Base-by-base conservation (phyloP, 495 filamentous ascomycete species). In the Talaromyces wortmannii region DNA sequence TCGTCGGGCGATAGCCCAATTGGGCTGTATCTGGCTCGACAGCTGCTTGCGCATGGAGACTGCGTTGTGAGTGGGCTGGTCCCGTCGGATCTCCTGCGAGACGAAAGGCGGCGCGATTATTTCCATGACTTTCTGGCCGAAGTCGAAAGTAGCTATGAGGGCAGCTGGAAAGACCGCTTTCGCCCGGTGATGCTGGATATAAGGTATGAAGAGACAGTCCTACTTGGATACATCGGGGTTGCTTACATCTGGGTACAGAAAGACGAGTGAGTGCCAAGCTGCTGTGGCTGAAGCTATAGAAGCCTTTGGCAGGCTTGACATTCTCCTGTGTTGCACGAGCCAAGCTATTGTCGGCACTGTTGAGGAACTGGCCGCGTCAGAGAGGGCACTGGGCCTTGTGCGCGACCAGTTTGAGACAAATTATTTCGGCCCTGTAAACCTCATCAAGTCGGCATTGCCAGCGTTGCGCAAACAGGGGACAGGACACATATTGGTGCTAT, bases 341-440 rank as follows among this genome's bases (percentile, higher is more conserved):
- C 89, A 95, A 82, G 90, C 90, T 50, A 80, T 96, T 23, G 80
- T 97, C 36, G 94, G 94, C 56, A 89, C 92, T 11, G 86, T 98
- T 11, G 94, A 98, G 67, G 94, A 98, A 68, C 78, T 97, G 23
- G 83, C 83, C 5, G 84, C 87, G 31, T 82, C 80, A n/a, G 74
- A 80, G 6, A 79, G 85, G 15, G 91, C 89, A 12, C 73, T 84
- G 62, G 89, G 87, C 48, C 76, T 96, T 4, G 87, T 95, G 12
- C 84, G 87, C 52, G 87, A 92, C 62, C 92, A 96, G 67, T 97
- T 97, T 70, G 92, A 97, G 67, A 85, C 84, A 43, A 90, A 94
- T 53, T 96, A 92, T 76, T 97, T 96, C 68, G 90, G 90, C 0
- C 90, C 92, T 33, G 83, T 97, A 59, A 97, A 97, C 68, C 88